Conservation (phyloP, 306 rosid species). For the Vachellia collinsii region DNA sequence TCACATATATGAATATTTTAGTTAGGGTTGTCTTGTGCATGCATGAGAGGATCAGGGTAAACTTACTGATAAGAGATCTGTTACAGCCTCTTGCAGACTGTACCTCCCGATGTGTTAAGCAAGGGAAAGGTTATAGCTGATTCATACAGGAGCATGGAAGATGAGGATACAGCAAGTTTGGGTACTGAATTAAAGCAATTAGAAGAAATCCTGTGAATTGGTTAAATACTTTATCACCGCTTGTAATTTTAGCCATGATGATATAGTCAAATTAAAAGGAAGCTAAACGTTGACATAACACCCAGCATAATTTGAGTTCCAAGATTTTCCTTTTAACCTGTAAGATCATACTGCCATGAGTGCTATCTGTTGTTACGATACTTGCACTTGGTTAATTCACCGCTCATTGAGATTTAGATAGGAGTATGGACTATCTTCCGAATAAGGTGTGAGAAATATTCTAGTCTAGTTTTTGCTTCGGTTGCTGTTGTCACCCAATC, state of each 20-base stretch:
- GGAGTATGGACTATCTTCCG: background rate
- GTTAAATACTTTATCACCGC: background rate
- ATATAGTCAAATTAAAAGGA: background rate
- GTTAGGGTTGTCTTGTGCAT: background rate
- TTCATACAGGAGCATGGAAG: constrained; percentile 62
- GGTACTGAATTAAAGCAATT: constrained; percentile 74
- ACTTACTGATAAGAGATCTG: constrained; percentile 35
- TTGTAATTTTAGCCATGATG: background rate
- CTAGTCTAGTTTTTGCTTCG: background rate
- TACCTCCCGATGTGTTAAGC: constrained; percentile 74
- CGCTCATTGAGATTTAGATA: background rate
- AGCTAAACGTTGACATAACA: background rate
- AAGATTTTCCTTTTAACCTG: background rate
- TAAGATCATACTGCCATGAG: background rate
- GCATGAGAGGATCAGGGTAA: constrained; percentile 7
- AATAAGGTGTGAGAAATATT: background rate
- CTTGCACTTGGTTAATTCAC: background rate
- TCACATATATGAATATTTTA: background rate
- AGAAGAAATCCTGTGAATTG: constrained; percentile 69
- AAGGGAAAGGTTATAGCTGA: constrained; percentile 81
- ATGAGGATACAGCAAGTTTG: constrained; percentile 45
- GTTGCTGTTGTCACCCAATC: background rate
- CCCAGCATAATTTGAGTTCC: background rate
- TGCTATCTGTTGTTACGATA: background rate
- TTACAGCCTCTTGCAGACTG: constrained; percentile 90